These are phyloP conservation scores for Naganishia albida DNA, from an alignment of 1,284 basidiomycete species.

Conservation along the genomic window DNA sequence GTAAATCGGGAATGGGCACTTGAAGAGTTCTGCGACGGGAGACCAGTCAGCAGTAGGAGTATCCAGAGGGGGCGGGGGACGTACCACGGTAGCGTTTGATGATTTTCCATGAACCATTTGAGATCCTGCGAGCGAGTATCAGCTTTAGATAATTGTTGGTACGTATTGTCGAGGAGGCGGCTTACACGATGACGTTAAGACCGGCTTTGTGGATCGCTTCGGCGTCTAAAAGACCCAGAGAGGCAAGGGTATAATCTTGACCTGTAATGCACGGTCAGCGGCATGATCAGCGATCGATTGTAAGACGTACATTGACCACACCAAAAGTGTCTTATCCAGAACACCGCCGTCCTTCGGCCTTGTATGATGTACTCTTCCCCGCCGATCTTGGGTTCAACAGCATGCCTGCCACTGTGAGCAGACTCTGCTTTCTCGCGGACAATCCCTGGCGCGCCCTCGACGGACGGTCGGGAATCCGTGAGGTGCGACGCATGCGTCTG, in stretches of 20 bases:
- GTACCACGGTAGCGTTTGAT: conserved; percentile 48
- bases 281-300: neutral
- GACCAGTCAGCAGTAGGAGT: neutral
- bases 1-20: conserved; percentile 52
- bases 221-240: conserved; percentile 46
- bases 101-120: conserved; percentile 50
- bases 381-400: conserved; percentile 7
- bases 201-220: conserved; percentile 42
- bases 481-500: neutral
- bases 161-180: too few relatives aligned
- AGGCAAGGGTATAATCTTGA: conserved; percentile 51
- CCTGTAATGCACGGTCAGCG: conserved; percentile 24
- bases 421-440: neutral
- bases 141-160: neutral
- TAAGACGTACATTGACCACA: conserved; percentile 46
- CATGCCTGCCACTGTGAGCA: neutral
- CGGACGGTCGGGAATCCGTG: neutral
- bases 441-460: neutral
- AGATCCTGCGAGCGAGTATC: conserved; percentile 37
- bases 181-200: conserved; percentile 44
- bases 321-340: conserved; percentile 53
- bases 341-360: conserved; percentile 43
- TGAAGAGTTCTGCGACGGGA: conserved; percentile 41
- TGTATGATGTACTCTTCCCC: conserved; percentile 31
- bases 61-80: neutral